Base-by-base conservation (phyloP, 2,329 filamentous ascomycete species). In the Fusarium acutatum region DNA sequence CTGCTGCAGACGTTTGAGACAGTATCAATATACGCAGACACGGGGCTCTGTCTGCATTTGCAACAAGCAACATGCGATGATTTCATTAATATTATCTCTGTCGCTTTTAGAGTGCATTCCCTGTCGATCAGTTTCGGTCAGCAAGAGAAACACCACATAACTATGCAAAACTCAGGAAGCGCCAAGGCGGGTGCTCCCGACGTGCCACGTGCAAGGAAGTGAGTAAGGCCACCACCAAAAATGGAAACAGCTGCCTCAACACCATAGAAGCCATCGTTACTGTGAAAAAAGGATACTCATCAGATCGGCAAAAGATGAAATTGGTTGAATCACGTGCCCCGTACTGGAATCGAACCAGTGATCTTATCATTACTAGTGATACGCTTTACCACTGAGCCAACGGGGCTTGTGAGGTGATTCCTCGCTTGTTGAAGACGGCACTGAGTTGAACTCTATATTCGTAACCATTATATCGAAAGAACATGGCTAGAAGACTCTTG, bases 331-430 rank as follows among this genome's bases (percentile, higher is more conserved):
- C 50, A 72, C 54, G 17, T 73, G 71, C 71, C 71, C 67, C 71
- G 70, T 73, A 73, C 62, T 73, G 71, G 71, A 73, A 73, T 73
- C 71, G 71, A 73, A 73, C 71, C 71, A 73, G 62, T 73, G 71
- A 73, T 73, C 70, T 73, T 73, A 71, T 73, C 71, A 73, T 73
- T 74, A 74, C 73, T 75, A 75, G 73, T 75, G 72, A 75, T 75
- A 73, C 73, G 73, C 73, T 75, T 71, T 75, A 75, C 73, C 73
- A 75, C 73, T 75, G 50, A 75, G 73, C 73, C 73, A 75, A 75
- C 73, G 73, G 70, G 73, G 73, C 73, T 71, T 75, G 5, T 67
- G 49, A 69, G 52, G 64, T 62, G 64, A 66, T 59, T 67, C 52
- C 60, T 70, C 41, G 37, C 6, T 71, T 60, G 52, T 47, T 71